Evolutionary conservation across 352 stramenopile genomes (phyloP), one percentile per base, ranked within the genome.

Genomic region (Phytopythium cucurbitacearum): DNA sequence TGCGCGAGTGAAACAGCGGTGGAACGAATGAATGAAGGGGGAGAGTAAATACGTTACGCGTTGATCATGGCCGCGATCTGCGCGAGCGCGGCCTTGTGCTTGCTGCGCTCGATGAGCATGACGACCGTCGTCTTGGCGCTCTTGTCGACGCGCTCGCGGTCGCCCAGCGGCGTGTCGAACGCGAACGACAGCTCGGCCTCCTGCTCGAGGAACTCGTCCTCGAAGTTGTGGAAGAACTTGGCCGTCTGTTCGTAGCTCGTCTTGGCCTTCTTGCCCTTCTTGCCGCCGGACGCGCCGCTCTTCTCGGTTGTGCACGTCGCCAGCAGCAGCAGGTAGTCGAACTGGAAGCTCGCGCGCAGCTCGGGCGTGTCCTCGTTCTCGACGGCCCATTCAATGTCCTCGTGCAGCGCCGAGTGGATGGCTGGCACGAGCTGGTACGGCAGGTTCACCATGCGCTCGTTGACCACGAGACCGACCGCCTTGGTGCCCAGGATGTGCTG

Each of bases 361-460:
- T 75, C 69, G n/a, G 68, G 51, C 40, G 71, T 80, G 33, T 80
- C 67, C 48, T 89, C 78, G 55, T 95, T 92, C 46, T 80, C 56
- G 39, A 85, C 76, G 3, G 82, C 83, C 85, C 85, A 95, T 57
- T 92, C 83, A 47, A 95, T 88, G 59, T 95, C 85, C 42, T 93
- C 70, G 42, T 95, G 82, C 34, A 95, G 60, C 47, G 85, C 85
- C 48, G 69, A 80, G 60, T 95, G 85, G 13, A 95, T 56, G 35
- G 80, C 71, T 34, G 85, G 82, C 45, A 95, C 80, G 11, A 95
- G 60, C 45, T 95, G 85, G 56, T 95, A 93, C 37, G 85, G 85
- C 43, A 93, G 63, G 62, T 95, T 95, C 40, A 93, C 76, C 76
- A 95, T 91, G 56, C 85, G 82, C 52, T 91, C 78, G 55, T 91